phyloP scores from a whole-genome alignment of 1,139 yeast genomes.

The Nakaseomyces nivariensis region DNA sequence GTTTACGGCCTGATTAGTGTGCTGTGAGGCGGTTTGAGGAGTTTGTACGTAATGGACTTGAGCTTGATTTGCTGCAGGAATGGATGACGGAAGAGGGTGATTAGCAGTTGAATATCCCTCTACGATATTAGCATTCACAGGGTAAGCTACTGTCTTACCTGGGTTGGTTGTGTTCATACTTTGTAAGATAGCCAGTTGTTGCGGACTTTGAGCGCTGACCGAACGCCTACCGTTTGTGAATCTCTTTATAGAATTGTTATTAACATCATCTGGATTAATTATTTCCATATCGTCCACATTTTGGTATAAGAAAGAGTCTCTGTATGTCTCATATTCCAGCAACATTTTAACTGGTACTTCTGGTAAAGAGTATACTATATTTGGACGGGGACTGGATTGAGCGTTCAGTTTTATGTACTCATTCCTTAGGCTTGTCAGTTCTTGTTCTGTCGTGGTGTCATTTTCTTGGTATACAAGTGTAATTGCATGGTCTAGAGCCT shows the following conservation, averaged over 20 bases:
- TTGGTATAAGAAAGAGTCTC: conserved; percentile 1
- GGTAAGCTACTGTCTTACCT: neutral
- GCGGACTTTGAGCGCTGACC: neutral
- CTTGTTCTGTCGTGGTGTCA: conserved; percentile 1
- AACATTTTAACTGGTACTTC: conserved; percentile 1
- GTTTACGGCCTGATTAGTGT: neutral
- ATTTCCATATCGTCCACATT: conserved; percentile 1
- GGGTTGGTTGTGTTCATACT: neutral
- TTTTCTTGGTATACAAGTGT: conserved; percentile 1
- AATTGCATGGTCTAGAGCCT: conserved; percentile 16
- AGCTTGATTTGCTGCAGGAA: neutral
- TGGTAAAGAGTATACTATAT: conserved; percentile 1
- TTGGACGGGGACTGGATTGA: conserved; percentile 1
- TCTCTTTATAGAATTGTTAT: neutral
- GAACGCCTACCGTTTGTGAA: neutral
- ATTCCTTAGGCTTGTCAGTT: conserved; percentile 3
- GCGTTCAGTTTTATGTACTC: neutral
- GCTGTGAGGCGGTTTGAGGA: neutral
- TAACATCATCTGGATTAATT: neutral
- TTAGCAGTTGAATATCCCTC: neutral
- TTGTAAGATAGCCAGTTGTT: neutral
- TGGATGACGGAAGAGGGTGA: neutral
- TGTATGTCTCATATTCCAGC: conserved; percentile 1
- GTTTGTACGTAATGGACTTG: neutral
- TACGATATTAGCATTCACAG: neutral